These are phyloP conservation scores for Eutrema japonicum DNA, from an alignment of 345 rosid species.

Conservation along the genomic window DNA sequence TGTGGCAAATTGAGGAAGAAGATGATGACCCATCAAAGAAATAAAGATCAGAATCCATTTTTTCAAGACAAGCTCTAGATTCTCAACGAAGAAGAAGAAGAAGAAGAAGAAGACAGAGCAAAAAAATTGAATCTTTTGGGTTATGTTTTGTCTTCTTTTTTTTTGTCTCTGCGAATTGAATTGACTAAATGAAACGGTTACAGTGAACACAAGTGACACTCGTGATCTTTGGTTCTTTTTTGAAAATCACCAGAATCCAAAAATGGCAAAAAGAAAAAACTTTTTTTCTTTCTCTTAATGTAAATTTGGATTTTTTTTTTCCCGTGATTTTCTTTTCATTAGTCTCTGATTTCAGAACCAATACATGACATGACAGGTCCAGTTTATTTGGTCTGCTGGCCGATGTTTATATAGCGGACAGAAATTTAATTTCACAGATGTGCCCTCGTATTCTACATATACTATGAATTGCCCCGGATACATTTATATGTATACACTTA, in stretches of 20 bases:
- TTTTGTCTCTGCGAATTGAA: slow-evolving; percentile 26
- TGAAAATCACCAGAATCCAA: slow-evolving; percentile 38
- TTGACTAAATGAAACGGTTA: slow-evolving; percentile 43
- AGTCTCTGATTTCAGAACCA: slow-evolving; percentile 34
- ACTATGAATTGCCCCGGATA: not conserved
- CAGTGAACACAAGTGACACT: slow-evolving; percentile 45
- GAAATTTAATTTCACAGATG: not conserved
- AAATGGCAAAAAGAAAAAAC: slow-evolving; percentile 42
- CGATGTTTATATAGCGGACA: slow-evolving; percentile 38
- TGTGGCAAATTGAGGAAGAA: slow-evolving; percentile 48
- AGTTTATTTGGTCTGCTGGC: slow-evolving; percentile 37
- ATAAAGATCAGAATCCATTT: slow-evolving; percentile 74
- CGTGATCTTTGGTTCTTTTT: slow-evolving; percentile 40
- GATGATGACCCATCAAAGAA: slow-evolving; percentile 51
- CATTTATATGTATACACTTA: not conserved
- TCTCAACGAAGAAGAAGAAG: slow-evolving; percentile 14
- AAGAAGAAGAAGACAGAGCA: not conserved
- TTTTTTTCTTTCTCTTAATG: slow-evolving; percentile 5
- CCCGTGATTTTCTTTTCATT: not conserved
- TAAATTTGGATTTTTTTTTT: slow-evolving; percentile 12
- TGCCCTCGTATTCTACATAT: slow-evolving; percentile 2
- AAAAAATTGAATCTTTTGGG: slow-evolving; percentile 30
- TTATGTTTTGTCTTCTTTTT: slow-evolving; percentile 26
- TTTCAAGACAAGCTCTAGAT: slow-evolving; percentile 22
- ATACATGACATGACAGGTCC: slow-evolving; percentile 44